Evolutionary conservation across 352 stramenopile species (phyloP).

Genomic region (Globisporangium spiculum): DNA sequence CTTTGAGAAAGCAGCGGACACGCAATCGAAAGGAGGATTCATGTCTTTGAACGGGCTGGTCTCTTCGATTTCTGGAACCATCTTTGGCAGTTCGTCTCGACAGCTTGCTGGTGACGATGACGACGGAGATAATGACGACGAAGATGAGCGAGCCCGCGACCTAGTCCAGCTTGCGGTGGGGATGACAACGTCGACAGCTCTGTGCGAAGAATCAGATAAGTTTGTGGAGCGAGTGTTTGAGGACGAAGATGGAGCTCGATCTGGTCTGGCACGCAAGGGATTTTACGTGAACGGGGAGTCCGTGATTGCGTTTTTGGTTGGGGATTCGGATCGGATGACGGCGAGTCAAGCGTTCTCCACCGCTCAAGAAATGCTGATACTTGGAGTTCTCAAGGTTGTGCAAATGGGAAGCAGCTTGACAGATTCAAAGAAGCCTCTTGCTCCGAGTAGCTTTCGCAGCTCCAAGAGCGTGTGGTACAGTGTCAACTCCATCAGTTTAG

Average conservation of each 20-base stretch:
- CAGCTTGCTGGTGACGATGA: constrained; percentile 42
- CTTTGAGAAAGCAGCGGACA: constrained; percentile 72
- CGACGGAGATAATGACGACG: constrained; percentile 35
- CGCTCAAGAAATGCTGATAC: constrained; percentile 72
- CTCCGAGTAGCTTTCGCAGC: constrained; percentile 57
- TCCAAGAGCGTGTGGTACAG: constrained; percentile 80
- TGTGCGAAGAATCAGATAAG: constrained; percentile 64
- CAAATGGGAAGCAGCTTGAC: constrained; percentile 13
- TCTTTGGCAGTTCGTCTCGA: constrained; percentile 63
- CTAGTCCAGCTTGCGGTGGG: constrained; percentile 66
- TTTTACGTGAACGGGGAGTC: constrained; percentile 82
- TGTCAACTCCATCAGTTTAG: constrained; percentile 74
- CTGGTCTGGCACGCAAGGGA: constrained; percentile 40
- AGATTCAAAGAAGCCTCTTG: constrained; percentile 20
- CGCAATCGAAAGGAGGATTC: constrained; percentile 51
- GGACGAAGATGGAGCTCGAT: constrained; percentile 23
- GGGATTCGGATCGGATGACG: constrained; percentile 49
- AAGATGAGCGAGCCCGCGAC: constrained; percentile 46
- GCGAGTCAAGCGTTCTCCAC: constrained; percentile 65
- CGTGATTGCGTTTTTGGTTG: constrained; percentile 72
- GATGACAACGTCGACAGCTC: constrained; percentile 61
- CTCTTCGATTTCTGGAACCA: constrained; percentile 72
- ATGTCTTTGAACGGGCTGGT: constrained; percentile 81
- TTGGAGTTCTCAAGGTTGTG: constrained; percentile 61
- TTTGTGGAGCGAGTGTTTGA: constrained; percentile 48